A percentile compares a stretch with the other conserved stretches of the same genome.
These are phyloP conservation scores for Linanthus parryae DNA, from an alignment of 148 eudicot genomes.

Conservation along the genomic window DNA sequence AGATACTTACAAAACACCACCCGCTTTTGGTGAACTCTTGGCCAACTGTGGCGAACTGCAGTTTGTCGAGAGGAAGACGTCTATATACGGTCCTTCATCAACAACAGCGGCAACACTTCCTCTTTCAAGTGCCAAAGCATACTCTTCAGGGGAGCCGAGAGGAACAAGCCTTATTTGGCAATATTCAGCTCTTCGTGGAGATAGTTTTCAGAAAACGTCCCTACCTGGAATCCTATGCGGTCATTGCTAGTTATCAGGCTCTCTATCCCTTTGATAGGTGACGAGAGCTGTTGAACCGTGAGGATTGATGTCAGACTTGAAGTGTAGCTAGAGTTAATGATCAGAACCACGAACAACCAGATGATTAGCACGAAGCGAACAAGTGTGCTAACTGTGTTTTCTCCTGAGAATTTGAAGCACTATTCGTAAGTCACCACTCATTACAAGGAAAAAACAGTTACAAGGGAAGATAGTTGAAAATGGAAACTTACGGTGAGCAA, in stretches of 20 bases:
- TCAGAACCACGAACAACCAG: conserved; percentile 84
- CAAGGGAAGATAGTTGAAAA: background rate
- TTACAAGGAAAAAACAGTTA: background rate
- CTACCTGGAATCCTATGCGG: conserved; percentile 66
- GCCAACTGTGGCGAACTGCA: conserved; percentile 65
- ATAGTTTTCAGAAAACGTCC: conserved; percentile 77
- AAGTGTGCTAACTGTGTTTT: conserved; percentile 79
- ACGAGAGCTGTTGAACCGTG: conserved; percentile 71
- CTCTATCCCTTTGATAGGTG: conserved; percentile 67
- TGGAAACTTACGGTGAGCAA: conserved; percentile 58
- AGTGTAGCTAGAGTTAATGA: conserved; percentile 84
- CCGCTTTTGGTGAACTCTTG: conserved; percentile 71
- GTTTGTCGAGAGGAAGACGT: conserved; percentile 48
- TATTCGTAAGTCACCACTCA: too few species aligned
- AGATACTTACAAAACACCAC: conserved; percentile 89
- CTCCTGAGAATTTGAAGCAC: conserved; percentile 49
- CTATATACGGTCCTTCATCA: conserved; percentile 77
- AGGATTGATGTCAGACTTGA: conserved; percentile 91
- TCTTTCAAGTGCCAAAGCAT: conserved; percentile 48
- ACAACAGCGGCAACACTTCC: conserved; percentile 85
- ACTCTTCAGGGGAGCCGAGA: conserved; percentile 65
- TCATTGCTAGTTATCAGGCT: conserved; percentile 45
- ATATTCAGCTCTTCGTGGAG: conserved; percentile 60
- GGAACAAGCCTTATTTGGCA: conserved; percentile 51
- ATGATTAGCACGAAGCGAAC: conserved; percentile 75